Conservation (phyloP, 371 early-diverging fungal species). For the Mortierella sp. region DNA sequence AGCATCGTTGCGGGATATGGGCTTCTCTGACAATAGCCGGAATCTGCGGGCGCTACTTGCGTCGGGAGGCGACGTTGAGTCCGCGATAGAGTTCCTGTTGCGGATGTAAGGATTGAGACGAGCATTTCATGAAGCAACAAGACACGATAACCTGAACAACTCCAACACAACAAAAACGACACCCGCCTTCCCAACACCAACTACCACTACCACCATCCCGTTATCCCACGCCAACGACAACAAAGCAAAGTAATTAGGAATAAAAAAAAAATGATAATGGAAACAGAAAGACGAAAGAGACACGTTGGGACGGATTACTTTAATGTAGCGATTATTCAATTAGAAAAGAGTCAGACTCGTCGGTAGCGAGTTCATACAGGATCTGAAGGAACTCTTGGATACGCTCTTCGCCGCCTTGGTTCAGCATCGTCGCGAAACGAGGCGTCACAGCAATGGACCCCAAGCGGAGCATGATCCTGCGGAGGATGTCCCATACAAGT, state of each 20-base stretch:
- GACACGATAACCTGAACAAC: not conserved
- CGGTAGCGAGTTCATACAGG: slow-evolving; percentile 22
- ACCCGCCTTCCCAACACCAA: not conserved
- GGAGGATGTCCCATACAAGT: slow-evolving; percentile 40
- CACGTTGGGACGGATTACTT: not conserved
- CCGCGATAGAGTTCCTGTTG: slow-evolving; percentile 71
- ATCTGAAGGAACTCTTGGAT: slow-evolving; percentile 40
- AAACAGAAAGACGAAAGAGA: not conserved
- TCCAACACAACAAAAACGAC: not conserved
- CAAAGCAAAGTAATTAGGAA: not conserved
- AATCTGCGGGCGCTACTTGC: slow-evolving; percentile 83
- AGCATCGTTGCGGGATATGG: slow-evolving; percentile 86
- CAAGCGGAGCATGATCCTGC: slow-evolving; percentile 28
- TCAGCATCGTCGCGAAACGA: slow-evolving; percentile 25
- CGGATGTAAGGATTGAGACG: slow-evolving; percentile 15
- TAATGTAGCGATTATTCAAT: too few species aligned
- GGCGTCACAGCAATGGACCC: slow-evolving; percentile 29
- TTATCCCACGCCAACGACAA: not conserved
- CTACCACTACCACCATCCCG: not conserved
- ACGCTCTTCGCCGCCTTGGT: slow-evolving; percentile 33
- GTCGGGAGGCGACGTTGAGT: slow-evolving; percentile 83
- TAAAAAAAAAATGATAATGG: not conserved
- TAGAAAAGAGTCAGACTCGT: not conserved
- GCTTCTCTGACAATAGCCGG: slow-evolving; percentile 80
- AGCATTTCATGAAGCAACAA: not conserved